Base-by-base conservation (phyloP, 192 early-diverging fungal genomes). In the Coemansia guatemalensis region DNA sequence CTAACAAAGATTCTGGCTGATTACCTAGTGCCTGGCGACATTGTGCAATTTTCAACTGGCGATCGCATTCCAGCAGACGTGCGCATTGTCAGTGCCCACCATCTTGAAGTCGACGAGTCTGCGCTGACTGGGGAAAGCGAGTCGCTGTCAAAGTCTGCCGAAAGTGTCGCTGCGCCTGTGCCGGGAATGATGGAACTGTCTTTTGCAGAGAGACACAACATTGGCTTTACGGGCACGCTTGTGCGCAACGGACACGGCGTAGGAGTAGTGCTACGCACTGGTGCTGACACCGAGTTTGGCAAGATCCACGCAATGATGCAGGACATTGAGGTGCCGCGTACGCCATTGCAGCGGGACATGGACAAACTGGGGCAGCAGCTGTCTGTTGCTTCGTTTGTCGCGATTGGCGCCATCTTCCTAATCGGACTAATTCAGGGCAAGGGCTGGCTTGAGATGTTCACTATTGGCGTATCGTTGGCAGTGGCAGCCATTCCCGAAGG, bases 401-500 rank as follows among this genome's bases (percentile, higher is more conserved):
- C 93, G 18, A 99, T 99, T 73, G 84, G 81, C 11, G 33, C 74
- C 20, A 77, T 82, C 71, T 86, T 93, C 8, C 24, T 96, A 39
- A 85, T 97, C 59, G 95, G 96, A 21, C 64, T 95, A 27, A 50
- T 94, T 48, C 96, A 97, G 76, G 93, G 93, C 48, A 86, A 91
- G n/a, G 74, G 84, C 7, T 91, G 89, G 88, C 75, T 99, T 18
- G 94, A 97, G 69, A 95, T 97, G 93, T 95, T 97, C 62, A 95
- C 93, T 35, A 95, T 97, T 57, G 93, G 93, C 65, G 92, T 86
- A 65, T 67, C 62, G 69, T 84, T 99, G 58, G 95, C 95, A 1
- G 96, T 99, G 0, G 96, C 96, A 20, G 94, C 95, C n/a, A 97
- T 99, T 64, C 96, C 96, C 24, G 95, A 97, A 75, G 96, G 96